Evolutionary conservation across 2,329 filamentous ascomycete genomes (phyloP).

Genomic region (Colletotrichum liaoningense): DNA sequence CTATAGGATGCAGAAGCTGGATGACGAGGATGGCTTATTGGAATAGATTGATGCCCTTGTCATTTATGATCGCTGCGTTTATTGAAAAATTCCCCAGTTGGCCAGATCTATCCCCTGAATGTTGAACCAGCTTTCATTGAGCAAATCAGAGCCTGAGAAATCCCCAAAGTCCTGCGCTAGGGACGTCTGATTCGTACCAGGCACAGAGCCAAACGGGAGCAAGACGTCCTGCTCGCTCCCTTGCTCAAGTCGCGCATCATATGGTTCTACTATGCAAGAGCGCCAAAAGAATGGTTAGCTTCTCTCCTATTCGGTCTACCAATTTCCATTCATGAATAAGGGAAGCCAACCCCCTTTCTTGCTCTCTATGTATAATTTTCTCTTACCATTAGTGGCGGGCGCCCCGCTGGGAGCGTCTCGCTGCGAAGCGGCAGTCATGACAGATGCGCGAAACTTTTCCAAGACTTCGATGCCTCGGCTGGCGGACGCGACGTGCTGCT

Average conservation of each 20-base stretch:
- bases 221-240: not conserved
- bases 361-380: not conserved
- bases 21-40: not conserved
- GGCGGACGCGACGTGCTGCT: not conserved
- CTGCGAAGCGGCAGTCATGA: not conserved
- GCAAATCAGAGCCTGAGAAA: conserved; percentile 4
- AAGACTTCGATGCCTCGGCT: conserved; percentile 12
- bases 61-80: not conserved
- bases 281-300: not conserved
- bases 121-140: conserved; percentile 17
- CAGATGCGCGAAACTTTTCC: conserved; percentile 4
- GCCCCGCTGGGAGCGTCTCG: not conserved
- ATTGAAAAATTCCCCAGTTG: conserved; percentile 3
- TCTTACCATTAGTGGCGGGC: not conserved
- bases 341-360: not conserved
- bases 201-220: not conserved
- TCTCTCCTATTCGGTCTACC: not conserved
- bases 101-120: conserved; percentile 5
- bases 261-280: not conserved
- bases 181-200: not conserved
- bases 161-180: conserved; percentile 8
- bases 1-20: not conserved
- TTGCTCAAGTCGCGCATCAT: not conserved
- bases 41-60: not conserved
- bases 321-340: not conserved